Evolutionary conservation across 2,329 filamentous ascomycete species (phyloP).

Genomic region (Botrytis aclada): DNA sequence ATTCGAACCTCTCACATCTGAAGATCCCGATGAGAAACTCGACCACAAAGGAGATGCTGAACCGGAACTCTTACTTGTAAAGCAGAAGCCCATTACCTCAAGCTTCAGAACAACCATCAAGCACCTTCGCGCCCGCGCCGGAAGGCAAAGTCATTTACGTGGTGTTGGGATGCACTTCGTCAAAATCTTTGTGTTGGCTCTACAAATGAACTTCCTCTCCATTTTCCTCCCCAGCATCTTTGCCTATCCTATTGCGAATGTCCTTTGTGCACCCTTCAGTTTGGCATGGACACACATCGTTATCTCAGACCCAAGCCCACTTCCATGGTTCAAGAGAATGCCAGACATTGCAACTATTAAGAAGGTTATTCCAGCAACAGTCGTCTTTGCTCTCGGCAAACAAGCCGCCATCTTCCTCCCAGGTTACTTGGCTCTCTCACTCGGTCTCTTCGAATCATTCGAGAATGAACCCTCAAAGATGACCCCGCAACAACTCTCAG

Average conservation of each 20-base stretch:
- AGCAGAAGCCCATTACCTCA: slow-evolving; percentile 58
- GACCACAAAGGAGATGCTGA: slow-evolving; percentile 36
- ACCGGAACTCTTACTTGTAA: slow-evolving; percentile 45
- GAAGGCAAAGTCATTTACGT: slow-evolving; percentile 65
- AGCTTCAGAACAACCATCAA: slow-evolving; percentile 55
- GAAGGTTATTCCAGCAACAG: slow-evolving; percentile 66
- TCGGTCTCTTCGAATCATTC: slow-evolving; percentile 40
- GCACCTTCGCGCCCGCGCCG: slow-evolving; percentile 62
- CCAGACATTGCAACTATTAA: slow-evolving; percentile 63
- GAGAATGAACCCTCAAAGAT: slow-evolving; percentile 25
- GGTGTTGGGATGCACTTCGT: slow-evolving; percentile 55
- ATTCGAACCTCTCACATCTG: slow-evolving; percentile 42
- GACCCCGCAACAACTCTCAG: slow-evolving; percentile 35
- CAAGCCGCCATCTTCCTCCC: slow-evolving; percentile 51
- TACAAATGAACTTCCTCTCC: slow-evolving; percentile 40
- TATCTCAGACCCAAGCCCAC: slow-evolving; percentile 65
- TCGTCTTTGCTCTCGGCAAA: slow-evolving; percentile 58
- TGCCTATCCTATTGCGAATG: slow-evolving; percentile 53
- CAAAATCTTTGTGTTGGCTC: slow-evolving; percentile 43
- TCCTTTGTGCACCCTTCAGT: slow-evolving; percentile 65
- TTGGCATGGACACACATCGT: slow-evolving; percentile 84
- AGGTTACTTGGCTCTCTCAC: slow-evolving; percentile 40
- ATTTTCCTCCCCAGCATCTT: slow-evolving; percentile 44
- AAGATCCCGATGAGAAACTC: slow-evolving; percentile 36
- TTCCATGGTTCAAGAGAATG: slow-evolving; percentile 62